Evolutionary conservation across 257 asterid genomes (phyloP), one percentile per base, ranked within the genome.

Genomic region (Lavandula angustifolia): DNA sequence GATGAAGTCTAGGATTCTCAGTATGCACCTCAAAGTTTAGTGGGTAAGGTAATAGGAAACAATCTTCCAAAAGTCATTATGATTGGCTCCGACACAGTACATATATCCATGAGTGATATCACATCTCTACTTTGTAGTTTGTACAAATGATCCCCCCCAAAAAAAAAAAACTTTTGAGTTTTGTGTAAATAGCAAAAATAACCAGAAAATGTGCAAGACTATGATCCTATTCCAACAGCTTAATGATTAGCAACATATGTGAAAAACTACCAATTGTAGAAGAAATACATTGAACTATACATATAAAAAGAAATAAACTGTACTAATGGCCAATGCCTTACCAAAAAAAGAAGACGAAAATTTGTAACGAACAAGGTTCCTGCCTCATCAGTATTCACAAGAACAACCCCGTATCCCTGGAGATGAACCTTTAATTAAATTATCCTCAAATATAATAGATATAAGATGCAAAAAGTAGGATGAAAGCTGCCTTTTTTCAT

Each of bases 261-360:
- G 32, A 4, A 10, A 57, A 16, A 67, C 29, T 47, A 22, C 27
- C 50, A 33, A 33, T 14, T 22, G 47, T 18, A 34, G 37, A 12
- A 51, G 16, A 35, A 34, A 5, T 8, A 22, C 14, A 38, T 31
- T 37, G 22, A 38, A 5, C 8, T 5, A 4, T 37, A 27, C 57
- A 5, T 37, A 13, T 1, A 43, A 7, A 38, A 3, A 7, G 31
- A 35, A 48, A 34, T 18, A 48, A 49, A 68, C 40, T 42, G 51
- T 16, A 67, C 34, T 46, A 9, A 27, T 27, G n/a, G 11, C n/a
- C n/a, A 55, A 58, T 73, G 48, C 5, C 69, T 67, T 58, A 86
- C 98, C 96, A 92, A 80, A 81, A 92, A 92, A 72, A 92, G 94
- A 73, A 92, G 95, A 65, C 98, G 98, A 69, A 78, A 92, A 76